Evolutionary conservation across 306 rosid species (phyloP).

Genomic region (Morella rubra): DNA sequence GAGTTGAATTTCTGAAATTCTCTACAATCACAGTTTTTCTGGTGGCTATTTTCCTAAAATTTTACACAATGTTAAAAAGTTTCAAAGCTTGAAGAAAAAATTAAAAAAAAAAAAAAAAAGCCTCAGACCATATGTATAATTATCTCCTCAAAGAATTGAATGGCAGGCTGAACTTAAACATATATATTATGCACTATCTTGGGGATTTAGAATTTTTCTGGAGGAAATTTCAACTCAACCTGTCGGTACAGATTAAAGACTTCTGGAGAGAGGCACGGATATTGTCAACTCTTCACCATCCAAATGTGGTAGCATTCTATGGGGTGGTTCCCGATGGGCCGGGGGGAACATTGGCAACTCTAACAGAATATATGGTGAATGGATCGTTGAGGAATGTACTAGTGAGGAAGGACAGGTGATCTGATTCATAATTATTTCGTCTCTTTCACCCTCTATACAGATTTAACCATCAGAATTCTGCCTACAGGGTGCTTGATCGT

Average conservation of each 20-base stretch:
- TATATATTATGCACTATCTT: not conserved
- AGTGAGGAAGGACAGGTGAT: slow-evolving; percentile 67
- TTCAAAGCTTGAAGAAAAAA: not conserved
- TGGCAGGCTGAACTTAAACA: slow-evolving; percentile 3
- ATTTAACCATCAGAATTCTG: slow-evolving; percentile 28
- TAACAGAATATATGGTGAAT: slow-evolving; percentile 90
- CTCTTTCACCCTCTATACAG: slow-evolving; percentile 9
- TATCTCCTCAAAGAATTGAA: slow-evolving; percentile 21
- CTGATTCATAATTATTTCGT: slow-evolving; percentile 5
- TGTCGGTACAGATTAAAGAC: slow-evolving; percentile 64
- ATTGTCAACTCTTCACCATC: slow-evolving; percentile 94
- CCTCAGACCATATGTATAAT: not conserved
- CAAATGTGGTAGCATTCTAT: slow-evolving; percentile 93
- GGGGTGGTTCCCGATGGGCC: slow-evolving; percentile 95
- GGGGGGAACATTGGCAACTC: slow-evolving; percentile 79
- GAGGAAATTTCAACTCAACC: slow-evolving; percentile 14
- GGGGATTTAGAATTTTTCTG: not conserved
- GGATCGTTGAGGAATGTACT: slow-evolving; percentile 92
- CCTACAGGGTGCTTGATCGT: slow-evolving; percentile 80
- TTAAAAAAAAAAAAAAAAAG: not conserved
- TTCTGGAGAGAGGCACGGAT: slow-evolving; percentile 97
- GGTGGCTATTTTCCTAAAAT: slow-evolving; percentile 11
- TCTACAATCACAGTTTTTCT: slow-evolving; percentile 15
- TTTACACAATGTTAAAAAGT: slow-evolving; percentile 8
- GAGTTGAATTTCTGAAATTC: slow-evolving; percentile 12